Base-by-base conservation (phyloP, 306 rosid genomes). In the Elaeagnus macrophylla region DNA sequence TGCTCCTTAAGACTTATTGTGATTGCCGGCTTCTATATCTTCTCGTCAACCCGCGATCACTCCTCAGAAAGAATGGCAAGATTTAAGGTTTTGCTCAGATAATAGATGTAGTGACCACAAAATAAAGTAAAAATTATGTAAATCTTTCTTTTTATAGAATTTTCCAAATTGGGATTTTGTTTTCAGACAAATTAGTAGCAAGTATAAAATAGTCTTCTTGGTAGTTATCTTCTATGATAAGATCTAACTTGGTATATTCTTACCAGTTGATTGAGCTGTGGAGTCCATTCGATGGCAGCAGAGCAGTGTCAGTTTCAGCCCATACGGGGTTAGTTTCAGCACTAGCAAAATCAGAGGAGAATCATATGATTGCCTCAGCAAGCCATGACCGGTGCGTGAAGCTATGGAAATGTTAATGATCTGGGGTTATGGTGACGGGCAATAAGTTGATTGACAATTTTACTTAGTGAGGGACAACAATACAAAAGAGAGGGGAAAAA, bases 341-440 rank as follows among this genome's bases (percentile, higher is more conserved):
- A 46, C 67, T 79, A 10, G 72, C 77, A 35, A 72, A 67, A 45
- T 69, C 83, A 37, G 57, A 61, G 0, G n/a, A 41, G 54, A 63
- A 60, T 37, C 69, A 70, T 35, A 51, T 69, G 76, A 64, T 84
- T 40, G 94, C 94, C 58, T 81, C 94, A 0, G 77, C 75, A 15
- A 67, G 94, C 66, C 76, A 76, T 65, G 94, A 84, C 70, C 65
- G 55, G 6, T 60, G 63, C 14, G 83, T 79, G 56, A 84, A 79
- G 65, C 47, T 81, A 16, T 84, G 94, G 94, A 81, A 71, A 70
- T 84, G 12, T 7, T 25, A 2, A 3, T 48, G 59, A 36, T 37
- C 45, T 9, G 16, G 49, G 15, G 16, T n/a, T 12, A 2, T 45
- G 7, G 3, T 9, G 8, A 45, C n/a, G 15, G 49, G 49, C 49